Evolutionary conservation across 2,329 filamentous ascomycete species (phyloP), one percentile per base, ranked within the genome.

Genomic region (Paraphoma sp.): DNA sequence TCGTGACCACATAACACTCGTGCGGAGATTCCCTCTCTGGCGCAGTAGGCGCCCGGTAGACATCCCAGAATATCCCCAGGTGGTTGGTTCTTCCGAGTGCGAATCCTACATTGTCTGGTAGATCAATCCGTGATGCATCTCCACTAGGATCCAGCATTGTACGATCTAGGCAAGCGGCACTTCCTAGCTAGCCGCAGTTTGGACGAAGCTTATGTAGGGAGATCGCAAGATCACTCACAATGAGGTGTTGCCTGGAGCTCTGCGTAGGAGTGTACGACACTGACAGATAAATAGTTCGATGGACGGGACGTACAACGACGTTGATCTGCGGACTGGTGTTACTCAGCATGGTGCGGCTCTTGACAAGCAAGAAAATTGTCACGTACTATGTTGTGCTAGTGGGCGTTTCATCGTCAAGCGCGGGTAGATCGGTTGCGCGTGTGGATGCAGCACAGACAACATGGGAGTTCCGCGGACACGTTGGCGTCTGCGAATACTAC

Each of bases 401-500:
- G 52, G 23, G 36, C 28, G 16, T 54, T 51, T 54, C 45, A 18
- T 62, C 54, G 54, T 57, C 40, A 45, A 45, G 43, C 57, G 46
- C 30, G 40, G 33, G 33, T 36, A 14, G 9, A 10, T 14, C 33
- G 33, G 36, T 45, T 57, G 33, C 44, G 43, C 40, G 10, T 31
- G 42, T 11, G 30, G 23, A 41, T 18, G 18, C 31, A 38, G 30
- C 33, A 45, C 42, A 29, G 40, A 6, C 12, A 30, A 14, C 43
- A 4, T 45, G 6, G 23, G 43, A 7, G 12, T 14, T 29, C 11
- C 18, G 11, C 45, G 14, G 14, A 10, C 10, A 10, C 33, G 14
- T 36, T 14, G 33, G 33, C 33, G 14, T 10, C 10, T 36, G 33
- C 33, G 7, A 14, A 36, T 3, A 14, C 33, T 36, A 3, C 33